Evolutionary conservation across 768 basidiomycete genomes (phyloP), one percentile per base, ranked within the genome.

Genomic region (Gyrodon lividus): DNA sequence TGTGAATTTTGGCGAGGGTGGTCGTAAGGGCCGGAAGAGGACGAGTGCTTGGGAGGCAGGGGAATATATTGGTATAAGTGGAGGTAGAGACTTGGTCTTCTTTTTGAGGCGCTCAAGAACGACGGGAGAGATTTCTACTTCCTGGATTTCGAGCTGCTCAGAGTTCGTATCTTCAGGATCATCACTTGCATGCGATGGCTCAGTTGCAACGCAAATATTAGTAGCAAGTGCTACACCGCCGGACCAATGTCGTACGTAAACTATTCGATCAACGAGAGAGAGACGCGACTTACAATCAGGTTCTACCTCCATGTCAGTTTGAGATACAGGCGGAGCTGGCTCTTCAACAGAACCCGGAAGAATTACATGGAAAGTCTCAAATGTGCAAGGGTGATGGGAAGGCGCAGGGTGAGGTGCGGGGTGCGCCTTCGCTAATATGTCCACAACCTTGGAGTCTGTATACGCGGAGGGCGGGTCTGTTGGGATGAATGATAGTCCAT

Each of bases 221-320:
- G 37, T 19, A 20, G 45, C 40, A 47, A 57, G 41, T 10, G 39
- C 52, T 59, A 24, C 6, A 37, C 16, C 35, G 33, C 38, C 22
- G 3, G 10, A 40, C 22, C 23, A 19, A n/a, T n/a, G 47, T 52
- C 37, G 28, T n/a, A 23, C 37, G 28, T n/a, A 23, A 23, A 38
- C 33, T 2, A 33, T 54, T 13, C 42, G 41, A 35, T 23, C 45
- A 33, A 42, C 9, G n/a, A 55, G 22, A 56, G 14, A 17, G 35
- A 28, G 56, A 30, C 31, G 46, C 28, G 19, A 41, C 61, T 76
- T 67, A 89, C 88, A 72, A 62, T 86, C 80, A 56, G 79, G 83
- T 61, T 86, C 87, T 5, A 80, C 76, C 54, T 80, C 82, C 87
- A 90, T 90, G 41, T 73, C 76, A 2, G 83, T 72, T 48, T 89